Percentiles rank a stretch among this genome's conserved stretches.
These are phyloP conservation scores for Nigrospora osmanthi DNA, from an alignment of 2,329 filamentous ascomycete species.

Conservation along the genomic window DNA sequence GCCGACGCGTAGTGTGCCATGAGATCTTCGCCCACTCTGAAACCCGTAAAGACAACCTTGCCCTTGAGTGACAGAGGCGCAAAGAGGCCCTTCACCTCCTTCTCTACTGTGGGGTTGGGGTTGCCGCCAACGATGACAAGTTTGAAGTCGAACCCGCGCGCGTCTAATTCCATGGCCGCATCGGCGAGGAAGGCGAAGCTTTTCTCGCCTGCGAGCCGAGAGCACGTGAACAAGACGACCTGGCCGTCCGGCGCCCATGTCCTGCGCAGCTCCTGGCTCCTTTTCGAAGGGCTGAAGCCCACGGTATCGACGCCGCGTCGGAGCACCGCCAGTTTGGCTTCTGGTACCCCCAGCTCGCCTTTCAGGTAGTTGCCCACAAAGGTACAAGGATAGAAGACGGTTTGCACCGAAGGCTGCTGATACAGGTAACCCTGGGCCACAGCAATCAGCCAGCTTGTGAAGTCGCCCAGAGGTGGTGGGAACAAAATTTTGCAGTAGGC, in stretches of 20 bases:
- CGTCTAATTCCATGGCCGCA: conserved; percentile 45
- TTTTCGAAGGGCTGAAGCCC: conserved; percentile 47
- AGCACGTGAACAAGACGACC: conserved; percentile 58
- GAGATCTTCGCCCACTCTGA: conserved; percentile 50
- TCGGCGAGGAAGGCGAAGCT: conserved; percentile 60
- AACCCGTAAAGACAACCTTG: conserved; percentile 59
- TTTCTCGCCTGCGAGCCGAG: conserved; percentile 62
- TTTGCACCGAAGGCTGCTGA: conserved; percentile 50
- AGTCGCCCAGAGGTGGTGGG: conserved; percentile 49
- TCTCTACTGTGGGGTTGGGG: conserved; percentile 53
- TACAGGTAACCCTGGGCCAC: conserved; percentile 61
- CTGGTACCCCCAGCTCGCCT: conserved; percentile 41
- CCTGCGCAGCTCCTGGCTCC: conserved; percentile 42
- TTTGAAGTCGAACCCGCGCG: conserved; percentile 49
- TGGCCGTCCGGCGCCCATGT: conserved; percentile 54
- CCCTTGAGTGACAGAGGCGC: conserved; percentile 35
- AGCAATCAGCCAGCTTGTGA: conserved; percentile 55
- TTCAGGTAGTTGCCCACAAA: conserved; percentile 56
- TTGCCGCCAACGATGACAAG: conserved; percentile 63
- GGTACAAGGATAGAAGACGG: conserved; percentile 61
- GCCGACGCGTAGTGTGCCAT: conserved; percentile 61
- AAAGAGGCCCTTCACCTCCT: conserved; percentile 54
- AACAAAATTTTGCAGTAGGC: conserved; percentile 66
- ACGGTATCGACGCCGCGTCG: conserved; percentile 58
- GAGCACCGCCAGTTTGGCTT: conserved; percentile 50